Evolutionary conservation across 768 basidiomycete species (phyloP).

Genomic region (Pulveroboletus ravenelii): DNA sequence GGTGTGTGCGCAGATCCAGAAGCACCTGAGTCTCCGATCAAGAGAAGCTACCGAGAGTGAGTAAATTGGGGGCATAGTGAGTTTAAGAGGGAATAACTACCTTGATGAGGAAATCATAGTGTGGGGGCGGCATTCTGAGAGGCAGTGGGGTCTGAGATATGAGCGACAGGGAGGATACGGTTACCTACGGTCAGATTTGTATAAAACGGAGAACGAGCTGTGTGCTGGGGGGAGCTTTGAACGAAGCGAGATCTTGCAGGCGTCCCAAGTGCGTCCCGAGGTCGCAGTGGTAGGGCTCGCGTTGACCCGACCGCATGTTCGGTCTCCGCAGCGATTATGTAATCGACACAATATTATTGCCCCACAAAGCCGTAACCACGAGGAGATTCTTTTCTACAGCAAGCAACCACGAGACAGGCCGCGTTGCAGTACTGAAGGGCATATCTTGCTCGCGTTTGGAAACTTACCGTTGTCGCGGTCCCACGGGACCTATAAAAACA

Average conservation of each 20-base stretch:
- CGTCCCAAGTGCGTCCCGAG: neutral
- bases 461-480: neutral
- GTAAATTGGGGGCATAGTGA: neutral
- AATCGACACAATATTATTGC: neutral
- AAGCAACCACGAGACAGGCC: neutral
- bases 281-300: neutral
- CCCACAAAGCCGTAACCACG: neutral
- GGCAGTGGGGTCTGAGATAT: neutral
- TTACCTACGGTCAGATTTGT: neutral
- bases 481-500: neutral
- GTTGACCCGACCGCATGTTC: neutral
- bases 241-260: neutral
- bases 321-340: slow-evolving; percentile 22
- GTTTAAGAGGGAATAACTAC: slow-evolving; percentile 33
- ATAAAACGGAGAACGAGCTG: neutral
- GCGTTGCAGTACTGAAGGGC: too few relatives aligned
- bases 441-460: neutral
- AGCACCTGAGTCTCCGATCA: slow-evolving; percentile 92
- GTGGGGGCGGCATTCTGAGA: slow-evolving; percentile 72
- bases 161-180: neutral
- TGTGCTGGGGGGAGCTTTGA: neutral
- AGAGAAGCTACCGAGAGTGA: slow-evolving; percentile 58
- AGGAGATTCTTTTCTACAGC: neutral
- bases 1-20: neutral
- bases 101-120: slow-evolving; percentile 98